Evolutionary conservation across 441 rosid species (phyloP), one percentile per base, ranked within the genome.

Genomic region (Gossypium lobatum): DNA sequence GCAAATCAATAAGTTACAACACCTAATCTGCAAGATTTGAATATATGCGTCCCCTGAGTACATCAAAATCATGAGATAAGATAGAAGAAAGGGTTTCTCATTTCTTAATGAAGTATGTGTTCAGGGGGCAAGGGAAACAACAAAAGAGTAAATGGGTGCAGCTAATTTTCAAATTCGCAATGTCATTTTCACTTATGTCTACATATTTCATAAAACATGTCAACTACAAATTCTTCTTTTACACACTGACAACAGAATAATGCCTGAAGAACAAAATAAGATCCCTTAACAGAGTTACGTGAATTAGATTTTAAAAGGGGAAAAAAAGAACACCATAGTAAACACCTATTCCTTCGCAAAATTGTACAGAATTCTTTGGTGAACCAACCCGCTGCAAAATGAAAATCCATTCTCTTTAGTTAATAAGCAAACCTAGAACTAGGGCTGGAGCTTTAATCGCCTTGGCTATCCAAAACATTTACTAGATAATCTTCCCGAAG

Each of bases 401-500:
- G 48, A 50, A 72, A 59, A 25, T 6, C 14, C 53, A 45, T 3
- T 13, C 54, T 25, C n/a, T 60, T 60, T 61, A 72, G 79, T 71
- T 57, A 60, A 70, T 31, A 39, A 50, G 74, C 78, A 71, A 77
- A 75, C 70, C 76, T 80, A 77, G 62, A 63, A 62, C 71, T 57
- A 54, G 28, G 48, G 59, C 45, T 16, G 61, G 20, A 70, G 74
- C 62, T 60, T 82, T 72, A 54, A 68, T 73, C 66, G 66, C 71
- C 82, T 76, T 75, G 69, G 71, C 76, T 60, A 63, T 76, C 78
- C 17, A 73, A 42, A 48, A 20, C 34, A 53, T 74, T 77, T 76
- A 60, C 83, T 23, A 68, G 61, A 80, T 64, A 10, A 74, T 77
- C 52, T 48, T 59, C 63, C 74, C 76, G 67, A 31, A 85, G 84